These are phyloP conservation scores for Choricystis sp. DNA, from an alignment of 139 green algal species.

Conservation along the genomic window DNA sequence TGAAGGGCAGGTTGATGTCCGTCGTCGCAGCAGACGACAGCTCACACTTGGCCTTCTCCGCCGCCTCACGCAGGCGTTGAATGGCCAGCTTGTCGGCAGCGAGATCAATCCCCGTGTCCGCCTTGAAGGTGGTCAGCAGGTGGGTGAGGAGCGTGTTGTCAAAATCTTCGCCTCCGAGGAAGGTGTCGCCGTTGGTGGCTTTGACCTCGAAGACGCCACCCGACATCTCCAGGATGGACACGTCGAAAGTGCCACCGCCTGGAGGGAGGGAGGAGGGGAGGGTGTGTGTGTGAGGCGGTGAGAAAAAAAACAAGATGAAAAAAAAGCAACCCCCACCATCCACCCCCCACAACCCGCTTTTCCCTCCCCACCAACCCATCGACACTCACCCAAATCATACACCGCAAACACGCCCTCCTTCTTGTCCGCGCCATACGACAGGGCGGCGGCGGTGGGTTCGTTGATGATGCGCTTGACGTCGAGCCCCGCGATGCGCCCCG, in stretches of 20 bases:
- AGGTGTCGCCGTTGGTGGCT: slow-evolving; percentile 98
- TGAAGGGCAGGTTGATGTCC: slow-evolving; percentile 99
- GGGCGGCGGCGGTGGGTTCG: slow-evolving; percentile 90
- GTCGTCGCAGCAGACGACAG: slow-evolving; percentile 72
- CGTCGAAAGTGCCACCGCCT: slow-evolving; percentile 94
- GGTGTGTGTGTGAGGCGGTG: no score
- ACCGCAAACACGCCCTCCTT: slow-evolving; percentile 93
- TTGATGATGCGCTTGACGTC: slow-evolving; percentile 98
- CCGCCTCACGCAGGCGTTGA: slow-evolving; percentile 83
- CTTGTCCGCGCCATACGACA: slow-evolving; percentile 90
- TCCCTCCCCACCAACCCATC: no score
- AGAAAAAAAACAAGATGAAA: no score
- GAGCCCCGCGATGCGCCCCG: slow-evolving; percentile 74
- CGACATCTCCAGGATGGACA: slow-evolving; percentile 97
- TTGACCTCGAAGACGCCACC: slow-evolving; percentile 95
- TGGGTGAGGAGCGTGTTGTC: slow-evolving; percentile 73
- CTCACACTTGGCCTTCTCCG: slow-evolving; percentile 97
- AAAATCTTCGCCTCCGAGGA: slow-evolving; percentile 97
- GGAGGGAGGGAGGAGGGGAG: no score
- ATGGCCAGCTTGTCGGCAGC: slow-evolving; percentile 84
- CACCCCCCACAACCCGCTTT: no score
- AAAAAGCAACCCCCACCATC: no score
- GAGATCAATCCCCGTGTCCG: slow-evolving; percentile 81
- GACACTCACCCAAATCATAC: slow-evolving; percentile 86
- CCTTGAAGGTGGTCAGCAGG: slow-evolving; percentile 33